Conservation (phyloP, 345 rosid genomes). For the Physaria fendleri region DNA sequence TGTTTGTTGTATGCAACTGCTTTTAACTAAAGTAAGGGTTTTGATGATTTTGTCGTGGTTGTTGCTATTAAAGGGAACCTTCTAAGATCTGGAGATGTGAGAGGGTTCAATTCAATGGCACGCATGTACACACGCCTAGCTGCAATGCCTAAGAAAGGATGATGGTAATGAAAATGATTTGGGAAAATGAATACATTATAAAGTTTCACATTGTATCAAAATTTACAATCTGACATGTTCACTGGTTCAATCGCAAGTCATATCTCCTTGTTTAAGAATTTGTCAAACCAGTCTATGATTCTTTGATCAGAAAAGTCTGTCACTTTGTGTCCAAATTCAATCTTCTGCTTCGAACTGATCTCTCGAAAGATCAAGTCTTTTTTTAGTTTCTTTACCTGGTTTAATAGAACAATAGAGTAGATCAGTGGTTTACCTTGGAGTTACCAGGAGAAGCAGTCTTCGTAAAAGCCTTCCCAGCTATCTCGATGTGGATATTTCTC, state of each 20-base stretch:
- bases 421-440: too few species aligned
- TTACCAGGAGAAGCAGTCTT: too few species aligned
- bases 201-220: not conserved
- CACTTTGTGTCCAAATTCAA: too few species aligned
- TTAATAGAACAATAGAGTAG: too few species aligned
- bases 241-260: not conserved
- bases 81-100: conserved; percentile 76
- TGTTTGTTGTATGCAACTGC: not conserved
- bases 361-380: too few species aligned
- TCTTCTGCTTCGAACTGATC: too few species aligned
- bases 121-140: conserved; percentile 68
- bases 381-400: too few species aligned
- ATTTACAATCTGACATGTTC: not conserved
- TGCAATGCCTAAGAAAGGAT: conserved; percentile 90
- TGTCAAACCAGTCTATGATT: too few species aligned
- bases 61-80: conserved; percentile 58
- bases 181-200: not conserved
- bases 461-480: too few species aligned
- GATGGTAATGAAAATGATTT: conserved; percentile 25
- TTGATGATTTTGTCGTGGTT: not conserved
- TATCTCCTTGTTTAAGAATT: too few species aligned
- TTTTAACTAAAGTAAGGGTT: not conserved
- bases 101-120: conserved; percentile 97
- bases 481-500: too few species aligned
- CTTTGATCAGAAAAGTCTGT: too few species aligned